Base-by-base conservation (phyloP, 2,329 filamentous ascomycete genomes). In the Ophiostoma angusticollis region DNA sequence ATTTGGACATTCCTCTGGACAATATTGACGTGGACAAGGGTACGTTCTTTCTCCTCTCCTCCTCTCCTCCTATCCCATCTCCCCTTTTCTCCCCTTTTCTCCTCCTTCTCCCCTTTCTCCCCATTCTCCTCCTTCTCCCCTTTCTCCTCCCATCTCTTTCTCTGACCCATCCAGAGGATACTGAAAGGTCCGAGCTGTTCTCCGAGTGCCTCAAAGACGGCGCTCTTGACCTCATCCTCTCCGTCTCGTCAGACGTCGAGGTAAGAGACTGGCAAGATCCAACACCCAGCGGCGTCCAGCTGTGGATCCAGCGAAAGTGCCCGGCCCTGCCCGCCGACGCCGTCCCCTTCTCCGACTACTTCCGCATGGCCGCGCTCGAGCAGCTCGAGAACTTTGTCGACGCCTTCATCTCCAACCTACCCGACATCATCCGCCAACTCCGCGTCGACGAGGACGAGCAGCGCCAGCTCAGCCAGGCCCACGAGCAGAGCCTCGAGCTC, bases 381-480 rank as follows among this genome's bases (percentile, higher is more conserved):
- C 83, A 87, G 52, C 61, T 96, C 9, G 89, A 96, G 55, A 71
- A 72, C 0, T 94, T 96, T 53, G 76, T 89, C 7, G 89, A 96
- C 54, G 81, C 83, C 5, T 93, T 94, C 55, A 93, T 98, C 49
- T 84, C 85, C 1, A 94, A 98, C 53, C 81, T 96, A 64, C 91
- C 91, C 1, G 87, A 96, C 60, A 80, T 91, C 4, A 70, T 98
- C 31, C 78, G 89, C 39, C 84, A 78, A 56, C 65, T 96, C 22
- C 84, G 89, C 46, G 72, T 78, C 2, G 86, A 94, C 44, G 89
- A 96, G 58, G 89, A 96, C 52, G 83, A 91, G 48, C 85, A 93
- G 55, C 71, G 84, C 13, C 75, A 80, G 53, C 64, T 78, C 21
- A 78, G 72, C 52, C 72, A 76, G 49, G 61, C 63, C 9, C 74